These are phyloP conservation scores for Emergomyces orientalis DNA, from an alignment of 2,329 filamentous ascomycete genomes.

Conservation along the genomic window DNA sequence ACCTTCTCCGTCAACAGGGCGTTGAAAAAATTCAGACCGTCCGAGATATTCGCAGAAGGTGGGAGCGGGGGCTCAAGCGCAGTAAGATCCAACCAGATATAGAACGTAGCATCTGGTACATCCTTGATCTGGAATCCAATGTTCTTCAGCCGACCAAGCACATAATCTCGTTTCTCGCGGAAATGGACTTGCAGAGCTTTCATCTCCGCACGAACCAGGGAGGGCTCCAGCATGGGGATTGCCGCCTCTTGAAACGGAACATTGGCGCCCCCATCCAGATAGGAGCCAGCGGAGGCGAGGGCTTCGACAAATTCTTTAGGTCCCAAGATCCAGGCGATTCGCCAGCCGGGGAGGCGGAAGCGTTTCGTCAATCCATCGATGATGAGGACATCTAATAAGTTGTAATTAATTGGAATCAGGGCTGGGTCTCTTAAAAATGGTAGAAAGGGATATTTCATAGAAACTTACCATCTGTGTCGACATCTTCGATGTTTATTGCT, in stretches of 20 bases:
- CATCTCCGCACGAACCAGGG: conserved; percentile 76
- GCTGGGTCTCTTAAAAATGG: conserved; percentile 11
- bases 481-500: conserved; percentile 81
- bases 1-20: conserved; percentile 88
- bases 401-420: conserved; percentile 15
- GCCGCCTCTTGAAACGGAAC: conserved; percentile 94
- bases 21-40: conserved; percentile 95
- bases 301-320: conserved; percentile 95
- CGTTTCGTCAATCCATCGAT: conserved; percentile 95
- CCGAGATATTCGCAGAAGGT: conserved; percentile 60
- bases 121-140: conserved; percentile 84
- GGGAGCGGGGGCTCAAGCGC: conserved; percentile 45
- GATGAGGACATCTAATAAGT: conserved; percentile 65
- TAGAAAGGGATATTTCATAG: not conserved
- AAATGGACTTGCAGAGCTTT: conserved; percentile 81
- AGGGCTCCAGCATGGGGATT: conserved; percentile 83
- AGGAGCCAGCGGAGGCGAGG: conserved; percentile 83
- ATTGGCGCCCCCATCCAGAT: conserved; percentile 89
- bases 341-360: conserved; percentile 91
- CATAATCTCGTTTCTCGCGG: conserved; percentile 85
- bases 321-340: conserved; percentile 90
- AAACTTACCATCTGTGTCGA: conserved; percentile 58
- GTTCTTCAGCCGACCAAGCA: conserved; percentile 64
- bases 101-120: conserved; percentile 86
- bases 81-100: conserved; percentile 65